These are phyloP conservation scores for Tolypocladium album DNA, from an alignment of 2,329 filamentous ascomycete species.

Conservation along the genomic window DNA sequence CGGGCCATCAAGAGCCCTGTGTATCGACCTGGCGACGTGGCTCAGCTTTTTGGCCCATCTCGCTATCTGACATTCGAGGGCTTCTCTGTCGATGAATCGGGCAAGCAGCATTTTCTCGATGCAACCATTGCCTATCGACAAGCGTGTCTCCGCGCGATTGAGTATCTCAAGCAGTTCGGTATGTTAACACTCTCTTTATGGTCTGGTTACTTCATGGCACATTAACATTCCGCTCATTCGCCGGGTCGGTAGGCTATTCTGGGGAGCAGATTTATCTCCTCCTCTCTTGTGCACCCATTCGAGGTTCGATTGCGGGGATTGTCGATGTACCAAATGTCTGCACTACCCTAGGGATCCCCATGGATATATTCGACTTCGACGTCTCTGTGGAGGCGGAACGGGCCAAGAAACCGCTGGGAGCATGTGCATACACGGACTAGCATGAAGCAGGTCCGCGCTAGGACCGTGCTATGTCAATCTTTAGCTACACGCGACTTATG, in stretches of 20 bases:
- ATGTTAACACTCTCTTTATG: neutral
- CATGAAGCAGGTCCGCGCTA: neutral
- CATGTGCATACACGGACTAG: constrained; percentile 7
- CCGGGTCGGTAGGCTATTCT: constrained; percentile 39
- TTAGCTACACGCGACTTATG: too few relatives aligned
- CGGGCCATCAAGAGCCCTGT: constrained; percentile 74
- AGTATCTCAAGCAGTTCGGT: constrained; percentile 25
- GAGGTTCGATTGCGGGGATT: constrained; percentile 81
- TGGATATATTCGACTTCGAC: constrained; percentile 94
- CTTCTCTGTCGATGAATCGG: constrained; percentile 78
- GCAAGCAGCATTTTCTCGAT: constrained; percentile 84
- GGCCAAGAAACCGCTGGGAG: constrained; percentile 9
- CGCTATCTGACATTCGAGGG: constrained; percentile 48
- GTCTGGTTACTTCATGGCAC: neutral
- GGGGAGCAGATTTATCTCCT: constrained; percentile 78
- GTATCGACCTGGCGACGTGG: constrained; percentile 77
- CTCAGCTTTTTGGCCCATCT: constrained; percentile 77
- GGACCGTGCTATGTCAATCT: too few relatives aligned
- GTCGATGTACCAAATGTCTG: constrained; percentile 89
- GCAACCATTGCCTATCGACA: constrained; percentile 79
- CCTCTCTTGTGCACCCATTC: constrained; percentile 74
- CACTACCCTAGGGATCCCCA: constrained; percentile 76
- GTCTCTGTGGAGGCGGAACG: constrained; percentile 40
- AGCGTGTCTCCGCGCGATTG: constrained; percentile 49
- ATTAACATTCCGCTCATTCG: neutral